Evolutionary conservation across 805 yeast genomes (phyloP), one percentile per base, ranked within the genome.

Genomic region (Kockiozyma suomiensis): DNA sequence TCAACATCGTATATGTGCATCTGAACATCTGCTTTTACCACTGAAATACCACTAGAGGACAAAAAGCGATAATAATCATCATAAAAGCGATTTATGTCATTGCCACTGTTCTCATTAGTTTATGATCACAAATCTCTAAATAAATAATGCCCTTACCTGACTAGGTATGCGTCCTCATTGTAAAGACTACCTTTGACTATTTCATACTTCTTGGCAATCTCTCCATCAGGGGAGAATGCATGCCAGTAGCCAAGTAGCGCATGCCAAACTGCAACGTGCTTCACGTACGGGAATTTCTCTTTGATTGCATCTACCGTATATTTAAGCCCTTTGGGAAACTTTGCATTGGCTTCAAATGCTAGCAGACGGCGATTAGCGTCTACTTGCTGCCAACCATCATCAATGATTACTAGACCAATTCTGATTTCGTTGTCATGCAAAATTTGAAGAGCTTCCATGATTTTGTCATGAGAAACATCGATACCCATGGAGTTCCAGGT

Each of bases 301-400:
- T 54, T 56, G 19, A 72, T 66, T 8, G 61, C 56, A 3, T 58
- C 59, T 3, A 72, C 70, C 4, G 69, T 53, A 13, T 65, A 68
- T 41, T 68, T 67, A 17, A 72, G 65, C 2, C 74, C 74, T n/a
- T 47, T 49, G 1, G 74, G 73, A 47, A 72, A 72, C 33, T 65
- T 57, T 4, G 50, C 50, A 47, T 62, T 61, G 15, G 75, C 72
- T 38, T 66, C 66, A 26, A 69, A 67, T 26, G 62, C 59, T 23
- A 62, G 52, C 5, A 72, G 59, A 25, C 64, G 69, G 8, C 72
- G 64, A 7, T 65, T 41, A 8, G 50, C 50, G 35, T 54, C 62
- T 10, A 61, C 59, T n/a, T 45, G 52, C 52, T 70, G 73, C 75
- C 75, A 72, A 15, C 74, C 74, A 51, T 71, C 74, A 49, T 72